Percentiles rank a stretch among this genome's conserved stretches.
Conservation (phyloP, 1,284 basidiomycete species). For the Kwoniella shivajii region DNA sequence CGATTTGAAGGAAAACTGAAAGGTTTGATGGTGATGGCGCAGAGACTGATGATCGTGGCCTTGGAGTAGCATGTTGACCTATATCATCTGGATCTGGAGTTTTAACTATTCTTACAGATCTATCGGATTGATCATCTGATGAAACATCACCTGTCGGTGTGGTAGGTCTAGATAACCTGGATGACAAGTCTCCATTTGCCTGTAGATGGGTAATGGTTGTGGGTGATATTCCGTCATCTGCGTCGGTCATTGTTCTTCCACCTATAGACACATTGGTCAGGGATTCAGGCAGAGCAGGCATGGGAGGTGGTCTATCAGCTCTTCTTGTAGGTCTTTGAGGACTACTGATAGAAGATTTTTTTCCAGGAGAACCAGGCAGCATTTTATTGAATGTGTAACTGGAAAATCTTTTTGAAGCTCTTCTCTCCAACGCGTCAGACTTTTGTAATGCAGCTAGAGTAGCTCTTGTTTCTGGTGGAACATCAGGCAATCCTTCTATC, state of each 20-base stretch:
- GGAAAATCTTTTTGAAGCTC: conserved; percentile 92
- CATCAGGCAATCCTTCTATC: conserved; percentile 39
- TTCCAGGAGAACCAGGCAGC: conserved; percentile 61
- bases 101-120: conserved; percentile 27
- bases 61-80: conserved; percentile 23
- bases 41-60: conserved; percentile 13
- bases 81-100: conserved; percentile 31
- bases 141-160: conserved; percentile 3
- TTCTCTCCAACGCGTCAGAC: conserved; percentile 80
- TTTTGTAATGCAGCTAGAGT: conserved; percentile 87
- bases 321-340: conserved; percentile 48
- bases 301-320: conserved; percentile 37
- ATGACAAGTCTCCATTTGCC: conserved; percentile 1
- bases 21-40: conserved; percentile 54
- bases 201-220: not conserved
- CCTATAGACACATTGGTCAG: conserved; percentile 8
- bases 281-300: conserved; percentile 41
- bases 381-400: conserved; percentile 96
- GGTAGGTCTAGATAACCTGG: not conserved
- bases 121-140: conserved; percentile 7
- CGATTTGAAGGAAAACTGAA: conserved; percentile 85
- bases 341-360: conserved; percentile 31
- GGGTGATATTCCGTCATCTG: not conserved
- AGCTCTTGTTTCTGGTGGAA: conserved; percentile 69
- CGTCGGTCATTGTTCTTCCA: not conserved